These are phyloP conservation scores for Shiraia bambusicola DNA, from an alignment of 2,329 filamentous ascomycete genomes.

Conservation along the genomic window DNA sequence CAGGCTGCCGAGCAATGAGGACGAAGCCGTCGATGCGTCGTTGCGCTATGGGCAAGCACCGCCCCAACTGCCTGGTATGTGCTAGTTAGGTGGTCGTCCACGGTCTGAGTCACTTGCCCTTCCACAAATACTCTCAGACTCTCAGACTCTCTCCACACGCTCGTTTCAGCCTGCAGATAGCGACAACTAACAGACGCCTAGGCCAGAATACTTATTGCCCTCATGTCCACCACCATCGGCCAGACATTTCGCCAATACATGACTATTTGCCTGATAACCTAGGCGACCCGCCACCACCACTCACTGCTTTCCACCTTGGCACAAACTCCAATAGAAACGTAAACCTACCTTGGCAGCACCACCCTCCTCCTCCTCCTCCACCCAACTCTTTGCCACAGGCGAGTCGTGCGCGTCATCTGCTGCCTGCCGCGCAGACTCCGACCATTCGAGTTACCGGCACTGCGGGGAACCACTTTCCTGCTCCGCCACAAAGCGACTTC, in stretches of 20 bases:
- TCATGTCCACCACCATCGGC: slow-evolving; percentile 25
- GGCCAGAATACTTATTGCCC: slow-evolving; percentile 36
- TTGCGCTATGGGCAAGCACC: slow-evolving; percentile 8
- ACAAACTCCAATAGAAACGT: slow-evolving; percentile 13
- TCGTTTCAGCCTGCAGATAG: slow-evolving; percentile 32
- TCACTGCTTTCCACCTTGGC: slow-evolving; percentile 36
- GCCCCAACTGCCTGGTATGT: slow-evolving; percentile 26
- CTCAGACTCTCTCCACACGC: slow-evolving; percentile 12
- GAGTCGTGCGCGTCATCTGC: slow-evolving; percentile 38
- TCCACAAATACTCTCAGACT: slow-evolving; percentile 7
- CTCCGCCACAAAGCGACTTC: slow-evolving; percentile 39
- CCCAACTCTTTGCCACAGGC: slow-evolving; percentile 33
- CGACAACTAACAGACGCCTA: slow-evolving; percentile 19
- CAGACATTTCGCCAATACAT: slow-evolving; percentile 21
- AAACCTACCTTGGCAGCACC: slow-evolving; percentile 34
- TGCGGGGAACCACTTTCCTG: slow-evolving; percentile 27
- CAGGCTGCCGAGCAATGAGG: slow-evolving; percentile 23
- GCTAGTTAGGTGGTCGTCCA: slow-evolving; percentile 12
- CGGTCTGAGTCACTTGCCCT: slow-evolving; percentile 30
- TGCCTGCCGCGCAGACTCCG: slow-evolving; percentile 24
- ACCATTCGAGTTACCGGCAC: slow-evolving; percentile 36
- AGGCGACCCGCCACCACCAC: slow-evolving; percentile 29
- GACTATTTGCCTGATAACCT: slow-evolving; percentile 34
- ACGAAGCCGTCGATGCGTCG: slow-evolving; percentile 12
- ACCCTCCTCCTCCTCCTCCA: too few relatives aligned